Conservation (phyloP, 495 filamentous ascomycete species). For the Tuber umbilicatum region DNA sequence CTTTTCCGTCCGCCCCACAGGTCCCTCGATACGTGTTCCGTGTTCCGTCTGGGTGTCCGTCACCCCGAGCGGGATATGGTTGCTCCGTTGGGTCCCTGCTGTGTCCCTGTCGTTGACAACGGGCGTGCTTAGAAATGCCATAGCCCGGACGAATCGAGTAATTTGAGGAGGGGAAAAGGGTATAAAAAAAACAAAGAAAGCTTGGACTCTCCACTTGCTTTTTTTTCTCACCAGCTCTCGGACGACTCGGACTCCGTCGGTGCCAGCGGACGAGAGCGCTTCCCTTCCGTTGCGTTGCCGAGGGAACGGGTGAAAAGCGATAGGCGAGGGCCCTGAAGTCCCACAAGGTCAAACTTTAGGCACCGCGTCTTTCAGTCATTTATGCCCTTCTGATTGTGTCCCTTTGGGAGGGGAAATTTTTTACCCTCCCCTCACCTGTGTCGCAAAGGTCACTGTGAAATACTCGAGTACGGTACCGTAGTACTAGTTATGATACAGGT, state of each 20-base stretch:
- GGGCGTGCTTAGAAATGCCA: background rate
- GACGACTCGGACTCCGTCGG: slow-evolving; percentile 29
- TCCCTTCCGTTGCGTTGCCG: background rate
- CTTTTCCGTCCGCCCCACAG: background rate
- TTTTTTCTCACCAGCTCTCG: slow-evolving; percentile 9
- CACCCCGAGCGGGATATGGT: slow-evolving; percentile 26
- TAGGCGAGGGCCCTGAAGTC: background rate
- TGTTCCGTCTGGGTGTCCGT: background rate
- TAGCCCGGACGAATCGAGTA: slow-evolving; percentile 23
- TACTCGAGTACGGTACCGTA: background rate
- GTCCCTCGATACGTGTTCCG: background rate
- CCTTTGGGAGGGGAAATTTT: background rate
- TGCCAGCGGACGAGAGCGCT: slow-evolving; percentile 19
- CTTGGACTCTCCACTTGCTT: background rate
- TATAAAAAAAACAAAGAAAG: background rate
- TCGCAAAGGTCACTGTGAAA: background rate
- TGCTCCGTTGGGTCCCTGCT: slow-evolving; percentile 31
- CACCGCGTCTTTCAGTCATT: background rate
- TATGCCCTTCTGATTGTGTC: background rate
- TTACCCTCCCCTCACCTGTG: background rate
- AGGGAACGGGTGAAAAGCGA: background rate
- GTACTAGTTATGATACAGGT: too few relatives aligned
- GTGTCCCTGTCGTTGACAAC: background rate
- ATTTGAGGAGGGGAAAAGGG: slow-evolving; percentile 21
- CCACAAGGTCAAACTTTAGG: background rate